Conservation (phyloP, 257 asterid genomes). For the Rauvolfia tetraphylla region DNA sequence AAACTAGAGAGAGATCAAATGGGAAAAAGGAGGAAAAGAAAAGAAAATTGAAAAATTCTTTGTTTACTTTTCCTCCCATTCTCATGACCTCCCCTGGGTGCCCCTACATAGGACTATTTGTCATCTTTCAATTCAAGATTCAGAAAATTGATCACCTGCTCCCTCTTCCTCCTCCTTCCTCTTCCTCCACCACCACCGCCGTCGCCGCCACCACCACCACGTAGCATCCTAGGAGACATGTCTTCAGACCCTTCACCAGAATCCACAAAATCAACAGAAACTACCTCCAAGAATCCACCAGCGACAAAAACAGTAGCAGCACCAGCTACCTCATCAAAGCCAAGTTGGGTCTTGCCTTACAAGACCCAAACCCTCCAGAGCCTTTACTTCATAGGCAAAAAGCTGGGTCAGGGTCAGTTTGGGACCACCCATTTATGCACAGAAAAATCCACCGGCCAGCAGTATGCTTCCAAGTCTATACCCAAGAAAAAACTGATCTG, state of each 20-base stretch:
- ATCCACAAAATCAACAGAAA: conserved; percentile 14
- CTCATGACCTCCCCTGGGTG: background rate
- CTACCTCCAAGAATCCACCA: no score
- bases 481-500: conserved; percentile 39
- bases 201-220: background rate
- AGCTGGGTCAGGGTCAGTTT: conserved; percentile 37
- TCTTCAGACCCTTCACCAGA: conserved; percentile 24
- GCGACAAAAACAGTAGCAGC: background rate
- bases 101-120: background rate
- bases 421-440: conserved; percentile 31
- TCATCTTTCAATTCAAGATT: conserved; percentile 10
- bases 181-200: background rate
- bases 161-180: no score
- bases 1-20: no score
- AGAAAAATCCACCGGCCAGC: conserved; percentile 25
- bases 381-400: conserved; percentile 31
- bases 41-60: background rate
- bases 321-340: conserved; percentile 6
- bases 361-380: conserved; percentile 24
- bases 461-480: conserved; percentile 38
- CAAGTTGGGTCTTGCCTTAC: conserved; percentile 34
- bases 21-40: background rate
- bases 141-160: conserved; percentile 1
- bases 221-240: background rate
- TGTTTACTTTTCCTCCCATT: conserved; percentile 1